Evolutionary conservation across 2,329 filamentous ascomycete species (phyloP), one percentile per base, ranked within the genome.

Genomic region (Didymosphaeria variabile): DNA sequence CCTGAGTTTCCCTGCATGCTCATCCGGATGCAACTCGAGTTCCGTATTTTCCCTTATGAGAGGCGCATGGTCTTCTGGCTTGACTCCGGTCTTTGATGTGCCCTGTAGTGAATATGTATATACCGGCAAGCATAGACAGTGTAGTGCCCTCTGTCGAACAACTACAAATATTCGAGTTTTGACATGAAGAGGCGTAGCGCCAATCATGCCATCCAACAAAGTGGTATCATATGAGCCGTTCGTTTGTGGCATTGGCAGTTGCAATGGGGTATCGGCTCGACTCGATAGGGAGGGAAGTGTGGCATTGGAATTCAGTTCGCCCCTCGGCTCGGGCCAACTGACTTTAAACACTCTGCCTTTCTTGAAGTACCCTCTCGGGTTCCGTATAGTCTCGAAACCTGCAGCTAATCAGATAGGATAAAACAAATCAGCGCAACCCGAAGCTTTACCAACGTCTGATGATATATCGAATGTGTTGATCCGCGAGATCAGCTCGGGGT

Each of bases 41-140:
- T 38, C 31, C 19, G 49, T 38, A 12, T 52, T 36, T 13, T 36
- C 49, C 38, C 23, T 36, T 8, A 52, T 23, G 5, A 52, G 19
- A 23, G 49, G 49, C 1, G 49, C 49, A 40, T 52, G 49, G n/a
- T 52, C 49, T 23, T 52, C 49, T 15, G 49, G 31, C 31, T 38
- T 52, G 2, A 52, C 32, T 3, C 49, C 49, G 21, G 49, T 17
- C 32, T 52, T 52, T n/a, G 49, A 52, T 23, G 49, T 52, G 49
- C 32, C 49, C 10, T 52, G 49, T 38, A 38, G 49, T 17, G 49
- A 52, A 40, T 52, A 52, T 40, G 49, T 52, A 40, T 52, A 52
- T 5, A 52, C 15, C 32, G 49, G 49, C 12, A 52, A 17, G 19
- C 49, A 52, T 6, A 52, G 31, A 32, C 49, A 38, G 19, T 52